Base-by-base conservation (phyloP, 2,329 filamentous ascomycete species). In the Catunica adiposa region DNA sequence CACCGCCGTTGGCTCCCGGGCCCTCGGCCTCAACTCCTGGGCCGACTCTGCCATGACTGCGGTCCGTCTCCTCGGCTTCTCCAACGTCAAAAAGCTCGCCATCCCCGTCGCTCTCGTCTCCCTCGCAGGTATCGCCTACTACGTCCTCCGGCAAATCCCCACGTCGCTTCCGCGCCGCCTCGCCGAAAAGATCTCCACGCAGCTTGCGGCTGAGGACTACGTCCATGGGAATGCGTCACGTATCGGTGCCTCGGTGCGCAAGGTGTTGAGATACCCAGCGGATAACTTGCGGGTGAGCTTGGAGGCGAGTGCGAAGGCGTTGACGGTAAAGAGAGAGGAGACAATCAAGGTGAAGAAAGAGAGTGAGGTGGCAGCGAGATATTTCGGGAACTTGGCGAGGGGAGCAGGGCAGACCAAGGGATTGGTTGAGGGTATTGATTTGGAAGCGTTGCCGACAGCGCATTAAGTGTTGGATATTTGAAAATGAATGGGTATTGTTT, bases 11-110 rank as follows among this genome's bases (percentile, higher is more conserved):
- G 88, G 90, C 56, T 80, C 84, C 51, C 79, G 88, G 51, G 75
- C 92, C 64, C 72, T 98, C 40, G 88, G 89, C 58, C 85, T 89
- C 59, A 81, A 85, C 62, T 83, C 85, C 53, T 97, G 90, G 89
- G 72, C 96, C 62, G 90, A 97, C 66, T 86, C 90, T 60, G 84
- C 86, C 1, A 68, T 96, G 54, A 86, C 84, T 60, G 86, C 84
- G 6, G 82, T 80, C n/a, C 87, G 83, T 63, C 70, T 97, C 44
- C 69, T 96, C 59, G 85, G 89, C 48, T 83, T 83, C 58, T 84
- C 85, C 64, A 94, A 92, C 63, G 67, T 95, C 58, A 82, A 86
- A 62, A 82, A 79, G 62, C 73, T 97, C 59, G 78, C 95, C 59
- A 66, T 97, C 22, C 92, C 92, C 38, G 84, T 87, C 61, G 70